phyloP scores from a whole-genome alignment of 495 filamentous ascomycete species.

The Lepraria neglecta region DNA sequence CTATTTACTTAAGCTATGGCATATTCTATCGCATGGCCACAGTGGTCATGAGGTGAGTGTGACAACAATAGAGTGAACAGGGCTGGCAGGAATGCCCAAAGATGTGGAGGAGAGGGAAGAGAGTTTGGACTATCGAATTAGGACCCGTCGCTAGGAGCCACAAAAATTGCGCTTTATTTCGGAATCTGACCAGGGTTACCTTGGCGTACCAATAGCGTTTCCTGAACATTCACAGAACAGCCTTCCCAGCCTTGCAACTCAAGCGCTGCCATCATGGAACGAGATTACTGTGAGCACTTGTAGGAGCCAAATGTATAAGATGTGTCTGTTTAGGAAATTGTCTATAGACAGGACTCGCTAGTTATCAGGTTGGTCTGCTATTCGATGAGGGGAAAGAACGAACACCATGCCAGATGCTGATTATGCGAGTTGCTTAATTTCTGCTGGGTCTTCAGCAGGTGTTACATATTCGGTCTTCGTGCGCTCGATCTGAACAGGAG shows the following conservation, averaged over 20 bases:
- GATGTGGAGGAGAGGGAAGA: neutral
- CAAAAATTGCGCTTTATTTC: neutral
- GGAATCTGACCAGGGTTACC: neutral
- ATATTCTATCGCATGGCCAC: too few relatives aligned
- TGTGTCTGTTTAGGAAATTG: neutral
- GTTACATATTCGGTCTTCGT: slow-evolving; percentile 24
- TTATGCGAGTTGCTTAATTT: slow-evolving; percentile 18
- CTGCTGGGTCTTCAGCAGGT: slow-evolving; percentile 20
- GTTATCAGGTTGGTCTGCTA: neutral
- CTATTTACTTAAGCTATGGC: too few relatives aligned
- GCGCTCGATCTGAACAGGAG: slow-evolving; percentile 11
- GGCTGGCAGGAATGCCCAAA: neutral
- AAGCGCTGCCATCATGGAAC: neutral
- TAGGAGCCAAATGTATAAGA: neutral
- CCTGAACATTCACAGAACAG: neutral
- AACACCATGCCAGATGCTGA: neutral
- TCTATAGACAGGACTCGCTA: neutral
- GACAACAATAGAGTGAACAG: neutral
- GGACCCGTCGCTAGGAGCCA: neutral
- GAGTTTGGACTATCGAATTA: neutral
- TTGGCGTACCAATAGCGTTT: neutral
- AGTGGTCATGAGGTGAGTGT: neutral
- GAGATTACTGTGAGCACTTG: neutral
- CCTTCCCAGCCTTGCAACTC: neutral
- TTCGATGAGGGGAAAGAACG: neutral